Percentiles rank a stretch among this genome's conserved stretches.
These are phyloP conservation scores for Aegilops longissima DNA, from an alignment of 176 grass and related monocot species.

Conservation along the genomic window DNA sequence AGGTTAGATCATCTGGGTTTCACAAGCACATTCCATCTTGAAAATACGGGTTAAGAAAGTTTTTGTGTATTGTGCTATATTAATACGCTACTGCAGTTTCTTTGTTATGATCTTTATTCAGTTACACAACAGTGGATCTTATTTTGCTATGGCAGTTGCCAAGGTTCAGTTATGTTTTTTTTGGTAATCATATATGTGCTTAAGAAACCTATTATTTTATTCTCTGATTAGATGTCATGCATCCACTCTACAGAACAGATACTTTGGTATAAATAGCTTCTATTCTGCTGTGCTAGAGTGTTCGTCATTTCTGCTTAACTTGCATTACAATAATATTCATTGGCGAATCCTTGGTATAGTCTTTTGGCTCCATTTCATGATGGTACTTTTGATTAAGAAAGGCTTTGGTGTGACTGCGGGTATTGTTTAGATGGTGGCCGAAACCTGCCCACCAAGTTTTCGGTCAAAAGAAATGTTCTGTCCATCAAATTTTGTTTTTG, in stretches of 20 bases:
- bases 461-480: too few relatives aligned
- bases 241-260: neutral
- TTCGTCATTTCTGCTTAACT: neutral
- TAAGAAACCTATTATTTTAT: neutral
- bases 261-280: neutral
- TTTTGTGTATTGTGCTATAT: conserved; percentile 4
- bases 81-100: neutral
- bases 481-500: neutral
- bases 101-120: neutral
- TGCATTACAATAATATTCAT: conserved; percentile 2
- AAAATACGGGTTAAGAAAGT: neutral
- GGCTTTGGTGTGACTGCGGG: neutral
- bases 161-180: neutral
- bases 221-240: neutral
- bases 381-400: neutral
- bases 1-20: neutral
- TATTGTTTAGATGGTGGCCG: neutral
- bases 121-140: neutral
- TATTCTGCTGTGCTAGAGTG: neutral
- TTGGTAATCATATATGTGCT: conserved; percentile 10
- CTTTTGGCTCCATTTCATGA: neutral
- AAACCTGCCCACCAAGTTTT: neutral
- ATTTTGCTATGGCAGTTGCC: neutral
- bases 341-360: neutral
- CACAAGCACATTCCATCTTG: neutral